Conservation (phyloP, 768 basidiomycete species). For the Auriculariales sp. region DNA sequence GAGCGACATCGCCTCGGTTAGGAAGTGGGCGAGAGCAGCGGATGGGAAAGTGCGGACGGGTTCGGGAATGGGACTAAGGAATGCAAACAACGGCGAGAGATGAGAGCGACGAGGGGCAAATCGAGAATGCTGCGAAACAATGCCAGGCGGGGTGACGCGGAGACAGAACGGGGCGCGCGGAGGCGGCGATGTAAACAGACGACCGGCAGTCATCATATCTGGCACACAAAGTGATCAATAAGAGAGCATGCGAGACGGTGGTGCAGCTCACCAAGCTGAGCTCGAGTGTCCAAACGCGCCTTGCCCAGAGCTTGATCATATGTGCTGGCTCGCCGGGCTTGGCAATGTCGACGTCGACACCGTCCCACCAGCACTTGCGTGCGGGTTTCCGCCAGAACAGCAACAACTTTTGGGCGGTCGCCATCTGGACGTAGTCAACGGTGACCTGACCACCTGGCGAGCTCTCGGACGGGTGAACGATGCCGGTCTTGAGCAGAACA, state of each 20-base stretch:
- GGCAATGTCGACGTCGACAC: constrained; percentile 76
- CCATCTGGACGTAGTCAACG: constrained; percentile 86
- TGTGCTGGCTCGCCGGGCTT: constrained; percentile 32
- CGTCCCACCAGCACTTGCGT: constrained; percentile 99
- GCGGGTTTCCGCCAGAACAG: constrained; percentile 99
- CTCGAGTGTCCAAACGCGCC: constrained; percentile 96
- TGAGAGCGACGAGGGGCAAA: no score
- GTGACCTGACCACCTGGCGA: constrained; percentile 49
- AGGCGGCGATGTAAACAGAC: not conserved
- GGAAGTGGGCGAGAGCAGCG: not conserved
- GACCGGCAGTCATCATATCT: not conserved
- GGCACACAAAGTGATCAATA: not conserved
- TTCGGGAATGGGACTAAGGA: no score
- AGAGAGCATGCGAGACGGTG: not conserved
- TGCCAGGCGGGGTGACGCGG: no score
- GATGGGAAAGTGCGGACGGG: not conserved
- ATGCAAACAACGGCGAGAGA: no score
- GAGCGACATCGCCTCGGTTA: not conserved
- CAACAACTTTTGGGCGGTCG: constrained; percentile 90
- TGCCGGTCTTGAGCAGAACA: constrained; percentile 93
- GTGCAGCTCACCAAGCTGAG: constrained; percentile 73
- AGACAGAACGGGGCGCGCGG: not conserved
- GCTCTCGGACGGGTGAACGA: constrained; percentile 46
- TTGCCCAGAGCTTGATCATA: constrained; percentile 84
- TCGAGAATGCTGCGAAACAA: no score